A percentile compares a stretch with the other conserved stretches of the same genome.
Evolutionary conservation across 2,329 filamentous ascomycete genomes (phyloP).

Genomic region (Penicillium sp.): DNA sequence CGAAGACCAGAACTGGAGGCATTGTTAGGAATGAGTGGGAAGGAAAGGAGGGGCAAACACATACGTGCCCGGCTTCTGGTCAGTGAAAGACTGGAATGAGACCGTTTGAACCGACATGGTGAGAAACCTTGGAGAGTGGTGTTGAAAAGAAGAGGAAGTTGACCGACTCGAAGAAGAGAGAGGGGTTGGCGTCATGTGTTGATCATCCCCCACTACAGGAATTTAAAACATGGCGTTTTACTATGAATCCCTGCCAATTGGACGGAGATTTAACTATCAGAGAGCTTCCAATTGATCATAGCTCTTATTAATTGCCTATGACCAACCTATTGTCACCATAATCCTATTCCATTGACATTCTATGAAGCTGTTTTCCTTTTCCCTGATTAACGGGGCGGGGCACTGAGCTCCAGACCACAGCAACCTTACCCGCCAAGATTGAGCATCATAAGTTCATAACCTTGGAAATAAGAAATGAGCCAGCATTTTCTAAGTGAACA

Average conservation of each 20-base stretch:
- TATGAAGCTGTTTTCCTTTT: not conserved
- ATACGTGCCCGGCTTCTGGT: slow-evolving; percentile 99
- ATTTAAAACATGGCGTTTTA: slow-evolving; percentile 2
- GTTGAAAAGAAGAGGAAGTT: slow-evolving; percentile 14
- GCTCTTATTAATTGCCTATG: too few species aligned
- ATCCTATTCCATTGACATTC: not conserved
- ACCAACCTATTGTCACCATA: too few species aligned
- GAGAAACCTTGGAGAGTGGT: slow-evolving; percentile 2
- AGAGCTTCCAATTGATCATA: not conserved
- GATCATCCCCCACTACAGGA: slow-evolving; percentile 19
- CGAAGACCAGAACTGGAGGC: slow-evolving; percentile 82
- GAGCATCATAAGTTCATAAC: not conserved
- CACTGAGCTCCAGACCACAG: not conserved
- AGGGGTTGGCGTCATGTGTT: slow-evolving; percentile 25
- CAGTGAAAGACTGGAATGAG: slow-evolving; percentile 78
- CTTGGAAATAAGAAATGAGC: not conserved
- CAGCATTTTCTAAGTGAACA: slow-evolving; percentile 53
- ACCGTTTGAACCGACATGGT: slow-evolving; percentile 77
- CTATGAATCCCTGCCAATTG: not conserved
- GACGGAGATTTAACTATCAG: not conserved
- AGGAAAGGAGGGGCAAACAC: slow-evolving; percentile 44
- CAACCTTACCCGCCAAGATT: not conserved
- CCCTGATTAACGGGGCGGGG: not conserved
- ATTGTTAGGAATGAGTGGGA: slow-evolving; percentile 12
- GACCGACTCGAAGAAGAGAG: slow-evolving; percentile 28